Evolutionary conservation across 2,329 filamentous ascomycete genomes (phyloP), one percentile per base, ranked within the genome.

Genomic region (Colletotrichum sp.): DNA sequence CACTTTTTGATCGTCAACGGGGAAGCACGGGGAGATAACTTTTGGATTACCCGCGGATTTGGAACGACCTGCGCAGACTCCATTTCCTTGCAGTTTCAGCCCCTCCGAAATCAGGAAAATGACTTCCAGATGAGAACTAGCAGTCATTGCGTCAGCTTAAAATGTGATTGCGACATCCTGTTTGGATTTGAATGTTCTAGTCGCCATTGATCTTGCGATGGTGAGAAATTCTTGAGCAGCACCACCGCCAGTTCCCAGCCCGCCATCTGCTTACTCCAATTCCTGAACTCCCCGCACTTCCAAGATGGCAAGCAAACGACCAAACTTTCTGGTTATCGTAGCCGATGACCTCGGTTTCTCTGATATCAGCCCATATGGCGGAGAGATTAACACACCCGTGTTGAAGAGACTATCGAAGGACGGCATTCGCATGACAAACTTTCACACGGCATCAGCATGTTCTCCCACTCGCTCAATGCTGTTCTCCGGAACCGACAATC

Each of bases 401-500:
- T 80, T 84, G 19, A 79, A 83, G 49, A 86, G 86, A 16, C 81
- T 90, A 3, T 87, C 88, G 1, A 80, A 85, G 55, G 81, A 86
- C 52, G 87, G 90, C 12, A 79, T 92, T 15, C 87, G 89, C 2
- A 88, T 92, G 76, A 92, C 90, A 0, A 88, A 91, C 73, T 92
- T 91, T 80, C 90, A 92, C 77, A 88, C 90, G 1, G 90, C 90
- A 1, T 88, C 90, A 22, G 90, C 90, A 73, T 92, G 90, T 81
- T 91, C 90, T 69, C 91, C 90, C 6, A 90, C 89, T 6, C 82
- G 90, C 55, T 87, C 89, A 59, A 92, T 92, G 91, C 86, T 92
- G 74, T 88, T 92, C 85, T 90, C 89, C 0, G 90, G 90, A 9
- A 92, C 90, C 1, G 89, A 92, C 76, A 87, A 91, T 78, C 89